These are phyloP conservation scores for Nigrospora sphaerica DNA, from an alignment of 2,329 filamentous ascomycete species.

Conservation along the genomic window DNA sequence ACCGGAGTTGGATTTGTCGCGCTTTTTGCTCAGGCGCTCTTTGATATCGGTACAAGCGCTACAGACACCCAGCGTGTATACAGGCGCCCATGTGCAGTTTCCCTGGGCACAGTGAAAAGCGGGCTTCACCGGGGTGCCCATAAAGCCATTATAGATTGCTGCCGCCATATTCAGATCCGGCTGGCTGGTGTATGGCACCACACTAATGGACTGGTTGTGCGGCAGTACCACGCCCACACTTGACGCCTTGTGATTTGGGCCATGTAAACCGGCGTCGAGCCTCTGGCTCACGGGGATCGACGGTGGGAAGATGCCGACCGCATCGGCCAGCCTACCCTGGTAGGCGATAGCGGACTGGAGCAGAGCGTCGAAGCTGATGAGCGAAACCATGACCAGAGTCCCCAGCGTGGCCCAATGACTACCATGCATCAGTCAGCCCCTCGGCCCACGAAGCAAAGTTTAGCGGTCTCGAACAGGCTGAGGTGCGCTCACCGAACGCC, in stretches of 20 bases:
- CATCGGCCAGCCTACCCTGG: neutral
- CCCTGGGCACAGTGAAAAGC: neutral
- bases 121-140: neutral
- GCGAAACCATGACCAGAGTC: neutral
- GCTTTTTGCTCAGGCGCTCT: neutral
- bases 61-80: neutral
- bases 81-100: conserved; percentile 1
- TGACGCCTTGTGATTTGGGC: neutral
- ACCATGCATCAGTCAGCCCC: neutral
- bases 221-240: neutral
- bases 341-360: neutral
- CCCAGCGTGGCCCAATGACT: conserved; percentile 1
- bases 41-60: neutral
- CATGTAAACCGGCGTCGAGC: neutral
- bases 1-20: neutral
- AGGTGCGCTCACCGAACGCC: neutral
- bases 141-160: neutral
- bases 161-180: neutral
- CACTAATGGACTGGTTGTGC: neutral
- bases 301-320: neutral
- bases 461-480: neutral
- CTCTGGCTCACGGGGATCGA: neutral
- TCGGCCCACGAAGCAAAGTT: neutral
- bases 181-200: neutral
- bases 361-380: conserved; percentile 1